Evolutionary conservation across 2,329 filamentous ascomycete genomes (phyloP), one percentile per base, ranked within the genome.

Genomic region (Fusarium lateritium): DNA sequence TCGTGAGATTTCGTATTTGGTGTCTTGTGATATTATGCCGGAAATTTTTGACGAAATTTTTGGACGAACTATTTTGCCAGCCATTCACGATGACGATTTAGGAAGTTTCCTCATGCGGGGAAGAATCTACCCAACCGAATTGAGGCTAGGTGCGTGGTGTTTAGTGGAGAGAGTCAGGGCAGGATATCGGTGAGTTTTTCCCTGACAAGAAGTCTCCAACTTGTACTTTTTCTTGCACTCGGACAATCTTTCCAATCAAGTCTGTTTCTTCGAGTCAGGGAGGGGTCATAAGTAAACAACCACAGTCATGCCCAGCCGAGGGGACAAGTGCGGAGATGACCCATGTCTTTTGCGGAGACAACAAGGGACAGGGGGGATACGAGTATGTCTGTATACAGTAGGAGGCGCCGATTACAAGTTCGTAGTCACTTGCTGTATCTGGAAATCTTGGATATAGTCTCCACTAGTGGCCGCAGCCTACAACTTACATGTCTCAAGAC

Each of bases 361-460:
- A 31, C 40, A 38, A 15, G 38, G 49, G 21, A 54, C 34, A 44
- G 26, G 21, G 26, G 19, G 14, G 26, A 21, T 19, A 39, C 24
- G 14, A 7, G 21, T 15, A 53, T 51, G 13, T 39, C 66, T 33
- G 21, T 8, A 67, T 67, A 17, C 24, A 45, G 67, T 53, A 69
- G 46, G 53, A 70, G 53, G 49, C 47, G 24, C 67, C 67, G 67
- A 70, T 33, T 24, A 19, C 28, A n/a, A 22, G 3, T 36, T 67
- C 56, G 57, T 54, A n/a, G 34, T 17, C 43, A 56, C 26, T 55
- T 69, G n/a, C 67, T 60, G 2, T 7, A 51, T 51, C 34, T 34
- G 54, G 62, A 44, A 36, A 26, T 58, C 7, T 31, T n/a, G 17
- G 44, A 4, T 51, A 13, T 33, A 3, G 24, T 42, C 28, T 62